Conservation (phyloP, 768 basidiomycete genomes). For the Macrolepiota dolichaula region DNA sequence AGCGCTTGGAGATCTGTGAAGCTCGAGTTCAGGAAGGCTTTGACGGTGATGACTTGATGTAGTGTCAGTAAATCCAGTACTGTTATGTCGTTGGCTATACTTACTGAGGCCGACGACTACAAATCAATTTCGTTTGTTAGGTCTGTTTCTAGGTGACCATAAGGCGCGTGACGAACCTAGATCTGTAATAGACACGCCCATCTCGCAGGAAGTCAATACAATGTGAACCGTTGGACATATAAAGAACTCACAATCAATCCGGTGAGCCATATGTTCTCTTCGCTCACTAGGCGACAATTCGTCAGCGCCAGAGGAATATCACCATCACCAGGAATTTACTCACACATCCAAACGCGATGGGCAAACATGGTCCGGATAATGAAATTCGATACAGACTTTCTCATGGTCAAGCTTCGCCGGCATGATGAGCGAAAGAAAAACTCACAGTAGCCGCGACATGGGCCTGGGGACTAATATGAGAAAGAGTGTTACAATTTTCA, state of each 20-base stretch:
- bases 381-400: slow-evolving; percentile 46
- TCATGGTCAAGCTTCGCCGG: background rate
- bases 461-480: slow-evolving; percentile 28
- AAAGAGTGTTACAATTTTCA: background rate
- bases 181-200: slow-evolving; percentile 38
- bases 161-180: slow-evolving; percentile 23
- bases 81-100: background rate
- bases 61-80: background rate
- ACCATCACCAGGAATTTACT: slow-evolving; percentile 17
- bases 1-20: slow-evolving; percentile 34
- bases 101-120: slow-evolving; percentile 2
- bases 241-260: slow-evolving; percentile 39
- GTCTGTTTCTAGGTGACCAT: background rate
- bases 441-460: slow-evolving; percentile 54
- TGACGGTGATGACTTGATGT: slow-evolving; percentile 2
- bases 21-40: slow-evolving; percentile 20
- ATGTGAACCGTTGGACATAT: background rate
- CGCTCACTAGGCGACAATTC: slow-evolving; percentile 33
- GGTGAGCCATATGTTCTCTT: slow-evolving; percentile 38
- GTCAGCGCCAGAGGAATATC: background rate
- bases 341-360: slow-evolving; percentile 46
- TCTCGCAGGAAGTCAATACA: slow-evolving; percentile 16
- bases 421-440: background rate
- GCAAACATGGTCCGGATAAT: slow-evolving; percentile 52
- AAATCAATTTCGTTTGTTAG: background rate